A percentile compares a stretch with the other conserved stretches of the same genome.
phyloP scores from a whole-genome alignment of 192 early-diverging fungal genomes.

The Mortierella antarctica region DNA sequence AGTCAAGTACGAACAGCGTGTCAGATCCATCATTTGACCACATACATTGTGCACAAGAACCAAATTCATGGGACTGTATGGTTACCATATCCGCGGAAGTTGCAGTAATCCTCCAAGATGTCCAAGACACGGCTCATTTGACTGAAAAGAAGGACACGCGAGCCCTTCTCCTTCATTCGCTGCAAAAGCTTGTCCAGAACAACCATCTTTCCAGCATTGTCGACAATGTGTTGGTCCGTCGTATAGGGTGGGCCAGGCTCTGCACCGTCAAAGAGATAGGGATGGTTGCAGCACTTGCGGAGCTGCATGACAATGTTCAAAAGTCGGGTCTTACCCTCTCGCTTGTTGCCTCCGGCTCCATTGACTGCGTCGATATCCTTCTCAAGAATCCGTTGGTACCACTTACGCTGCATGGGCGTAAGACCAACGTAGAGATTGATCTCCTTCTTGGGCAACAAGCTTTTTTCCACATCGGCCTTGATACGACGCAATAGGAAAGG shows the following conservation, averaged over 20 bases:
- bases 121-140: conserved; percentile 99
- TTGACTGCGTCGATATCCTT: conserved; percentile 99
- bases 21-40: not conserved
- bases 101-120: conserved; percentile 97
- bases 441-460: conserved; percentile 93
- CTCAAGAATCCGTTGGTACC: conserved; percentile 96
- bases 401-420: conserved; percentile 93
- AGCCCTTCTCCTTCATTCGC: conserved; percentile 86
- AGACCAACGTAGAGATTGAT: conserved; percentile 93
- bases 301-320: conserved; percentile 97
- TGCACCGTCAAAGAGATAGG: conserved; percentile 89
- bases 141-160: conserved; percentile 94
- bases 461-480: conserved; percentile 97
- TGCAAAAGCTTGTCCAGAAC: conserved; percentile 91
- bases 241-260: conserved; percentile 97
- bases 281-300: conserved; percentile 97
- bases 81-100: conserved; percentile 84
- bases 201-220: conserved; percentile 94
- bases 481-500: conserved; percentile 91
- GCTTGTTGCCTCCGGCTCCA: conserved; percentile 76
- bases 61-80: no score
- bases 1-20: not conserved
- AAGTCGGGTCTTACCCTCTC: conserved; percentile 89
- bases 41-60: not conserved
- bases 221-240: conserved; percentile 94